A percentile compares a stretch with the other conserved stretches of the same genome.
Conservation (phyloP, 306 rosid genomes). For the Ochetophila trinervis region DNA sequence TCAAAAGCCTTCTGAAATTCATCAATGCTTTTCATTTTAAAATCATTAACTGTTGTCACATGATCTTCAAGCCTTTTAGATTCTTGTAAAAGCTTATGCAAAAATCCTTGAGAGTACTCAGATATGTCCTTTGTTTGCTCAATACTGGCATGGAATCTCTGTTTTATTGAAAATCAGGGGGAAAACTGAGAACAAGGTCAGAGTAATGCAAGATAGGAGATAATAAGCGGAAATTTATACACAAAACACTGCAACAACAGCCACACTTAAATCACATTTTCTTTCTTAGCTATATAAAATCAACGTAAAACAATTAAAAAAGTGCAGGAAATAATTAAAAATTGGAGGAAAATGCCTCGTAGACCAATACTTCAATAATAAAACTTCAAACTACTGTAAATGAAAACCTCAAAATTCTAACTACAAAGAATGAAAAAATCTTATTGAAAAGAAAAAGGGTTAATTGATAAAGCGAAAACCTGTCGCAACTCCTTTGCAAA, state of each 20-base stretch:
- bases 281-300: too few relatives aligned
- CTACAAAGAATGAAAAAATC: not conserved
- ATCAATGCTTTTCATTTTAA: slow-evolving; percentile 55
- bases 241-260: too few relatives aligned
- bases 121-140: slow-evolving; percentile 67
- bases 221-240: too few relatives aligned
- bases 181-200: not conserved
- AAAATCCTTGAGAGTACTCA: slow-evolving; percentile 64
- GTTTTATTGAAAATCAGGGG: slow-evolving; percentile 22
- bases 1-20: slow-evolving; percentile 83
- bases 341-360: too few relatives aligned
- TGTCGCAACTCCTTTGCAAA: slow-evolving; percentile 72
- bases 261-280: too few relatives aligned
- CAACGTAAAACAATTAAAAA: too few relatives aligned
- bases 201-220: too few relatives aligned
- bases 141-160: slow-evolving; percentile 61
- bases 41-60: slow-evolving; percentile 44
- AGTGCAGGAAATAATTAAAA: too few relatives aligned
- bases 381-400: not conserved
- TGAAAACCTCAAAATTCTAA: not conserved
- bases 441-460: not conserved
- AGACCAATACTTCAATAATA: not conserved
- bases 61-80: slow-evolving; percentile 58
- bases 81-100: slow-evolving; percentile 61
- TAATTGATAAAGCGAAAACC: slow-evolving; percentile 36